phyloP scores from a whole-genome alignment of 176 grass and related monocot species.

The Guadua angustifolia region DNA sequence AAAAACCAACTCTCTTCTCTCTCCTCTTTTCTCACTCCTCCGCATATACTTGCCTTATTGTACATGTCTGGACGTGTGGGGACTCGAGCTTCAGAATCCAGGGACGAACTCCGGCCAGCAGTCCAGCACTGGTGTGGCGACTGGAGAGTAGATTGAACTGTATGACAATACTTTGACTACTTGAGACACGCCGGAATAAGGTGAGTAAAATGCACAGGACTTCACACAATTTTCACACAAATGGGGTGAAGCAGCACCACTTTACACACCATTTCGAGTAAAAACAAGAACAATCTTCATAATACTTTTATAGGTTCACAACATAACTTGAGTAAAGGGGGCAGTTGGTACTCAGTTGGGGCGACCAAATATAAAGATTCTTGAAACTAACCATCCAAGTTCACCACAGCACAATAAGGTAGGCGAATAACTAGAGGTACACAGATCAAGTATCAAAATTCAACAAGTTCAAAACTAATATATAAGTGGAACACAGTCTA shows the following conservation, averaged over 20 bases:
- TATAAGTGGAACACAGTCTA: slow-evolving; percentile 45
- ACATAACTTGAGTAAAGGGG: neutral
- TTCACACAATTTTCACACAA: neutral
- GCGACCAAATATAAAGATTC: slow-evolving; percentile 38
- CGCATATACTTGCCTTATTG: too few relatives aligned
- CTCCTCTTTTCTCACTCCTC: too few relatives aligned
- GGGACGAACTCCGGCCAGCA: neutral
- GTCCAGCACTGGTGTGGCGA: too few relatives aligned
- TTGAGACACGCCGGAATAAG: neutral
- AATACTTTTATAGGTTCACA: neutral
- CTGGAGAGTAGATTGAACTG: neutral
- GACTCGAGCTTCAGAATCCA: neutral
- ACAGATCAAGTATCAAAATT: slow-evolving; percentile 48
- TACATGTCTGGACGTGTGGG: too few relatives aligned
- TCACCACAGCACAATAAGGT: slow-evolving; percentile 40
- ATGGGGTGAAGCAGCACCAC: neutral
- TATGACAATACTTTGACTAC: neutral
- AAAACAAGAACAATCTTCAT: neutral
- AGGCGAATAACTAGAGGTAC: slow-evolving; percentile 34
- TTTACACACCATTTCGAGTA: neutral
- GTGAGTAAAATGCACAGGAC: neutral
- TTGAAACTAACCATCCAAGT: slow-evolving; percentile 43
- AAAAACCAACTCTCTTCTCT: too few relatives aligned
- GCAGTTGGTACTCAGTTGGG: neutral
- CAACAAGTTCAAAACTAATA: slow-evolving; percentile 50